These are phyloP conservation scores for Sugiyamaella marilandica DNA, from an alignment of 805 yeast genomes.

Conservation along the genomic window DNA sequence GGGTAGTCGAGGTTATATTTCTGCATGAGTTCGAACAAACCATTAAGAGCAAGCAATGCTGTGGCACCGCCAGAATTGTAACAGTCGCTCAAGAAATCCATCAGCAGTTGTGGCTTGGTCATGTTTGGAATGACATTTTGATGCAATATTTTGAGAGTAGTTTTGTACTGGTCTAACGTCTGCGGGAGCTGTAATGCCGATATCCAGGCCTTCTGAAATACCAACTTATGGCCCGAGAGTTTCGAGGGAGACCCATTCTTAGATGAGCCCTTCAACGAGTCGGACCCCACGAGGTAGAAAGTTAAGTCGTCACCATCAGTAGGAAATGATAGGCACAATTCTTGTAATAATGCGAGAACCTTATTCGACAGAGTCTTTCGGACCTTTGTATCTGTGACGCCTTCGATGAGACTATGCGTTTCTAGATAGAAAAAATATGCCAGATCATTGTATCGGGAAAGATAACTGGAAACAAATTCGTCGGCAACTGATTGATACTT, in stretches of 20 bases:
- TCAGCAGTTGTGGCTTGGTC: conserved; percentile 71
- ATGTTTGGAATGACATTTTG: conserved; percentile 79
- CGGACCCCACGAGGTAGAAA: conserved; percentile 20
- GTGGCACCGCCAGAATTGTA: conserved; percentile 59
- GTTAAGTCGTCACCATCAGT: conserved; percentile 20
- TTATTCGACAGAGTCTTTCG: background rate
- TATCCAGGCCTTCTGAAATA: conserved; percentile 69
- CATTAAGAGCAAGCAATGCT: conserved; percentile 78
- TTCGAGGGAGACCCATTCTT: conserved; percentile 39
- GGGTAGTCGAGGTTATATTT: conserved; percentile 85
- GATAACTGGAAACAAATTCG: background rate
- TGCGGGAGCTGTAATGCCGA: conserved; percentile 48
- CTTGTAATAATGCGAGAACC: conserved; percentile 3
- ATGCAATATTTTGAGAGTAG: conserved; percentile 66
- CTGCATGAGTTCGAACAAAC: conserved; percentile 80
- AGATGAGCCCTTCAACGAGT: conserved; percentile 19
- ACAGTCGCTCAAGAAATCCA: conserved; percentile 92
- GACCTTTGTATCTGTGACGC: background rate
- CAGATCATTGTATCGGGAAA: conserved; percentile 58
- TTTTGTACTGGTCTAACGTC: conserved; percentile 56
- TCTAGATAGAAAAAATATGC: conserved; percentile 67
- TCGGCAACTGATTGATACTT: conserved; percentile 28
- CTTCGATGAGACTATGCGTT: conserved; percentile 29
- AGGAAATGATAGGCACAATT: conserved; percentile 20
- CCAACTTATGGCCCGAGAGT: conserved; percentile 47